Evolutionary conservation across 306 rosid species (phyloP).

Genomic region (Biancaea sappan): DNA sequence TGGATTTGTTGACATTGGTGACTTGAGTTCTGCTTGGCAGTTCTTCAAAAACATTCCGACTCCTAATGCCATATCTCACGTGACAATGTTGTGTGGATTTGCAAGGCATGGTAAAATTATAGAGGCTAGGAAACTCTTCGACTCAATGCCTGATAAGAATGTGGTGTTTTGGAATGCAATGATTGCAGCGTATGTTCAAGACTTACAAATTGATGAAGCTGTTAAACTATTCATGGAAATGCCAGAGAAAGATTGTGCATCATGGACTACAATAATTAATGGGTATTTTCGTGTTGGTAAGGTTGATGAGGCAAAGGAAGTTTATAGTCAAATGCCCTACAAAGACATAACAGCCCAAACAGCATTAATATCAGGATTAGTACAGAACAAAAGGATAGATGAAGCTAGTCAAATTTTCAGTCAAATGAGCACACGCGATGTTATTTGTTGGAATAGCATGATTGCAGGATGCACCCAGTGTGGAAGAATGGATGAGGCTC

Average conservation of each 20-base stretch:
- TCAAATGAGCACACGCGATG: slow-evolving; percentile 49
- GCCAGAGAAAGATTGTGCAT: slow-evolving; percentile 68
- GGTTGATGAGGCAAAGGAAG: slow-evolving; percentile 63
- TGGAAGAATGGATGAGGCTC: slow-evolving; percentile 73
- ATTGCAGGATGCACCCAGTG: slow-evolving; percentile 68
- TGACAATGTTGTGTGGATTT: slow-evolving; percentile 75
- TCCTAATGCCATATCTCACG: slow-evolving; percentile 64
- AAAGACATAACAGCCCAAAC: slow-evolving; percentile 75
- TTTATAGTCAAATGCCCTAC: slow-evolving; percentile 66
- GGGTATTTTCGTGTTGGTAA: slow-evolving; percentile 69
- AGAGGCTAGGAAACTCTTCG: slow-evolving; percentile 65
- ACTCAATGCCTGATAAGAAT: slow-evolving; percentile 65
- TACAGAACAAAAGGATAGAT: slow-evolving; percentile 59
- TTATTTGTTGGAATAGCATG: slow-evolving; percentile 87
- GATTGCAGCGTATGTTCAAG: slow-evolving; percentile 72
- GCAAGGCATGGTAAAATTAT: slow-evolving; percentile 59
- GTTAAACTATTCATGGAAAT: slow-evolving; percentile 54
- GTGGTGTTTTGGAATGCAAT: slow-evolving; percentile 92
- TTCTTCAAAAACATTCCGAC: slow-evolving; percentile 60
- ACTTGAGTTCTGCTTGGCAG: slow-evolving; percentile 70
- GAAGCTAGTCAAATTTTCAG: slow-evolving; percentile 67
- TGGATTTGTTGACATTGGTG: slow-evolving; percentile 62
- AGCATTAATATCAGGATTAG: slow-evolving; percentile 73
- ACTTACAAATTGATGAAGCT: slow-evolving; percentile 66
- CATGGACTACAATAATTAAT: slow-evolving; percentile 85